Base-by-base conservation (phyloP, 371 early-diverging fungal genomes). In the Encephalitozoon intestinalis region DNA sequence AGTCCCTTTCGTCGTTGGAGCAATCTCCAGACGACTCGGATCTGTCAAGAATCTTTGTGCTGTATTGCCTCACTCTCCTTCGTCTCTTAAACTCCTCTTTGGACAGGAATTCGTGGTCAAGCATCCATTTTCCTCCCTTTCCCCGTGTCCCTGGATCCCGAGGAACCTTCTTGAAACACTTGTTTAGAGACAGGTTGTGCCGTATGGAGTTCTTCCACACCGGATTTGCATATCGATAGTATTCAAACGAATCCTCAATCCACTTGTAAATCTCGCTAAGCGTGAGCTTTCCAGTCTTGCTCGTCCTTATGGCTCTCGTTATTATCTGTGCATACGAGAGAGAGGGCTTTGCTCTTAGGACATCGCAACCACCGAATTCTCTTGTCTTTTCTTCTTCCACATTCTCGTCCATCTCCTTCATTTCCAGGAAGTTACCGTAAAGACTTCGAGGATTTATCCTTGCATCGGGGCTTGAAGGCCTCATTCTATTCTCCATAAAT, bases 181-280 rank as follows among this genome's bases (percentile, higher is more conserved):
- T 83, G 67, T 82, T 83, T 12, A 85, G 64, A 4, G 84, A 84
- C 18, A 85, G 66, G 51, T 85, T 85, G 77, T 85, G 85, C 39
- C 85, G 5, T 9, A 85, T 83, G 8, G 85, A 85, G 63, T 85
- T 85, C 44, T 85, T 83, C 85, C 85, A 85, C 2, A 80, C 78
- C 8, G 79, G 69, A 67, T 83, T 77, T 6, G 82, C 82, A 44
- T 78, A 69, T 31, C 53, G 75, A 68, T 79, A 85, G 67, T 79
- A 85, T 23, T 80, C 71, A 72, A 73, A 85, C 0, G 75, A 67
- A 15, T 67, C 58, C 51, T 81, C 79, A 64, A 85, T 85, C 82
- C 81, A 85, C 7, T 37, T 69, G 65, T 85, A 85, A 40, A 85
- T 85, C 43, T 80, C 82, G 68, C 54, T 76, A 18, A 85, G 69